Evolutionary conservation across 106 monocot genomes (phyloP), one percentile per base, ranked within the genome.

Genomic region (Acorus gramineus): DNA sequence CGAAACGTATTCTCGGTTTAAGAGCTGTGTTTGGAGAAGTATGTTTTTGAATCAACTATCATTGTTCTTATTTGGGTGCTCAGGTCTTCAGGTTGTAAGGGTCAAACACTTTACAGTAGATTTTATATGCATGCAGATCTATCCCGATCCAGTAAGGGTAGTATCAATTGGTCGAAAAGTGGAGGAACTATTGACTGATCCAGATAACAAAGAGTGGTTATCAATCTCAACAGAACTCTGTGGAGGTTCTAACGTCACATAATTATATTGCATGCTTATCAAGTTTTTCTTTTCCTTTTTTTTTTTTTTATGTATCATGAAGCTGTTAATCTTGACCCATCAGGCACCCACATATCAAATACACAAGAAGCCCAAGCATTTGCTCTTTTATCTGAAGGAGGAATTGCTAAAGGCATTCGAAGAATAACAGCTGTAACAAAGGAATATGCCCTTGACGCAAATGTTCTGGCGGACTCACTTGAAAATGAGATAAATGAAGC

Each of bases 1-100:
- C 95, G 47, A 85, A 83, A 66, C 68, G 63, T 6, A 83, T 96
- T 61, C 44, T 44, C 74, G 90, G 90, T 60, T 54, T 96, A 48
- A 80, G 95, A 75, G 90, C 90, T 63, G 95, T 96, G 6, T 96
- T 90, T 81, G 95, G 95, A 71, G 95, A 96, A 73, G 95, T 90
- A 79, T 49, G 63, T 2, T 67, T 46, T 60, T 61, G 45, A 47
- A 46, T 55, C 64, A 10, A 4, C 2, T 12, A 5, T 55, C 48
- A 3, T 50, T 72, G 6, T 42, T 50, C 11, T 55, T 63, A 47
- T 48, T 7, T 52, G 55, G 6, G 13, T n/a, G 6, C 11, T 42
- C 28, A 28, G 28, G 28, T 28, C 28, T 28, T 28, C 28, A 28
- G 0, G 28, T 28, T 28, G 28, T 28, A 28, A 28, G 28, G 28